A percentile compares a stretch with the other conserved stretches of the same genome.
Conservation (phyloP, 2,329 filamentous ascomycete genomes). For the Hypoxylon sp. region DNA sequence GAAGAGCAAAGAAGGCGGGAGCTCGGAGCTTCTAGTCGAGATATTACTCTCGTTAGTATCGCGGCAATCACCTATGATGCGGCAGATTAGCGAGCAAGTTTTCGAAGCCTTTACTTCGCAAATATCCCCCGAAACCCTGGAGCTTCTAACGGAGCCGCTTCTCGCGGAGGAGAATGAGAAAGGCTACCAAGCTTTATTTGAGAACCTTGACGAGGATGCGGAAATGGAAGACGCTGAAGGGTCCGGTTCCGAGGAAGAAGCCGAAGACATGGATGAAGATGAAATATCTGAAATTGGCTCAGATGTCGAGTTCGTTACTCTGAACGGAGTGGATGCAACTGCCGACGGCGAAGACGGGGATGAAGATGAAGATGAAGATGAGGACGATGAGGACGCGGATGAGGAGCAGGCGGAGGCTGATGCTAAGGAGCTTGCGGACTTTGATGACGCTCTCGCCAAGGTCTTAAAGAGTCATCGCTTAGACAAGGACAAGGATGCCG, state of each 20-base stretch:
- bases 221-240: constrained; percentile 64
- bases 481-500: constrained; percentile 71
- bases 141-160: constrained; percentile 77
- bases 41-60: constrained; percentile 92
- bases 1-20: constrained; percentile 68
- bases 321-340: constrained; percentile 60
- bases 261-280: constrained; percentile 60
- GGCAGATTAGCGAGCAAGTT: constrained; percentile 88
- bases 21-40: constrained; percentile 84
- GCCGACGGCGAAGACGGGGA: constrained; percentile 54
- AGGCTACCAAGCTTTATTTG: constrained; percentile 90
- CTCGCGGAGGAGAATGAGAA: constrained; percentile 83
- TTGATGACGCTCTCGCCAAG: constrained; percentile 83
- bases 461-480: constrained; percentile 80
- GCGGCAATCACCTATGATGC: constrained; percentile 85
- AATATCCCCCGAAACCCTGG: constrained; percentile 80
- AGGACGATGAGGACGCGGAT: constrained; percentile 60
- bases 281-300: constrained; percentile 57
- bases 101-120: constrained; percentile 85
- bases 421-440: constrained; percentile 63
- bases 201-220: constrained; percentile 74
- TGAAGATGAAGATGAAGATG: constrained; percentile 58
- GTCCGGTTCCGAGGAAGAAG: constrained; percentile 60
- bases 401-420: constrained; percentile 54
- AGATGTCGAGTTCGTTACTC: constrained; percentile 60